These are phyloP conservation scores for Teratosphaeria gauchensis DNA, from an alignment of 2,329 filamentous ascomycete genomes.

Conservation along the genomic window DNA sequence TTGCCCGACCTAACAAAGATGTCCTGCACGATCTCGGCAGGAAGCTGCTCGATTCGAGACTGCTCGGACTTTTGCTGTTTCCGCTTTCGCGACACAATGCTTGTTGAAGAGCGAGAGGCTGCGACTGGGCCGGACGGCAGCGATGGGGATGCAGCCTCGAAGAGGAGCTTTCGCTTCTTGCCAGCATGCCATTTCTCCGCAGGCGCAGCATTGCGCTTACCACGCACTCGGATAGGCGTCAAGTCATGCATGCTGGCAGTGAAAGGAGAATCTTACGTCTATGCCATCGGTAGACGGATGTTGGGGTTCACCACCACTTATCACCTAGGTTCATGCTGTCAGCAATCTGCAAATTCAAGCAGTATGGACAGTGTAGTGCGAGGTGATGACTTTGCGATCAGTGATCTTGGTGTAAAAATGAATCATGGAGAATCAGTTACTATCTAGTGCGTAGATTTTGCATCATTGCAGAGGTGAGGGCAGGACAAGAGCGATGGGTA, in stretches of 20 bases:
- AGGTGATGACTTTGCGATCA: constrained; percentile 17
- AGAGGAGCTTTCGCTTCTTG: constrained; percentile 11
- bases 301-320: neutral
- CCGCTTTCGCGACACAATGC: constrained; percentile 7
- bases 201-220: constrained; percentile 18
- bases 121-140: neutral
- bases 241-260: constrained; percentile 2
- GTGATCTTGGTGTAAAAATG: constrained; percentile 32
- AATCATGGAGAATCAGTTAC: constrained; percentile 7
- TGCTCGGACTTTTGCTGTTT: constrained; percentile 7
- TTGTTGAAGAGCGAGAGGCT: neutral
- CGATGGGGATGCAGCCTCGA: neutral
- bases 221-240: constrained; percentile 25
- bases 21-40: constrained; percentile 26
- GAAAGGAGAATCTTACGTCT: neutral
- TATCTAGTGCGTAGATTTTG: constrained; percentile 14
- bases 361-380: neutral
- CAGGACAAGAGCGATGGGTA: neutral
- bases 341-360: neutral
- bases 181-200: constrained; percentile 20
- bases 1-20: constrained; percentile 26
- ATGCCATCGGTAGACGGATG: neutral
- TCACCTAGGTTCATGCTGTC: neutral
- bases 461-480: constrained; percentile 6
- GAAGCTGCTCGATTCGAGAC: constrained; percentile 24